These are phyloP conservation scores for Shiraia bambusicola DNA, from an alignment of 2,329 filamentous ascomycete genomes.

Conservation along the genomic window DNA sequence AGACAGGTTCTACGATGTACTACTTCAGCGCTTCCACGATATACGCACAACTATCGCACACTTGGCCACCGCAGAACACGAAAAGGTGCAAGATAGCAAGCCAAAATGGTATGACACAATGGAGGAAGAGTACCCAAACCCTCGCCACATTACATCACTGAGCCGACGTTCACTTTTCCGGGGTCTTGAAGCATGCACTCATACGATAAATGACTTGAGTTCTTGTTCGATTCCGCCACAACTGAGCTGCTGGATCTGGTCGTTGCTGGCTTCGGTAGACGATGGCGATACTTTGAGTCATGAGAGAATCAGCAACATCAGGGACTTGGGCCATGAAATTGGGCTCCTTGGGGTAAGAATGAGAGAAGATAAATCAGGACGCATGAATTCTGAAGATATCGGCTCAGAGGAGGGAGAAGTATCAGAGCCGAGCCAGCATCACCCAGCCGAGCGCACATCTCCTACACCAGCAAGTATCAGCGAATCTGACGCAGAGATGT, in stretches of 20 bases:
- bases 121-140: constrained; percentile 46
- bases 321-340: constrained; percentile 78
- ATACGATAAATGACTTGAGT: constrained; percentile 59
- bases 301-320: constrained; percentile 71
- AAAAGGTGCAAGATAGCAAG: constrained; percentile 33
- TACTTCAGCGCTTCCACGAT: constrained; percentile 65
- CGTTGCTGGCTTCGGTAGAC: constrained; percentile 72
- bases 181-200: constrained; percentile 61
- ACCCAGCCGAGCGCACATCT: neutral
- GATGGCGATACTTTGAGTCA: constrained; percentile 74
- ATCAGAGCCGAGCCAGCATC: no score
- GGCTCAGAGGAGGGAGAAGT: constrained; percentile 1
- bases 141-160: constrained; percentile 55
- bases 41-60: constrained; percentile 63
- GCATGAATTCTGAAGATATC: constrained; percentile 2
- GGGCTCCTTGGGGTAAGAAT: constrained; percentile 56
- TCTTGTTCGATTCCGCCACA: constrained; percentile 62
- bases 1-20: constrained; percentile 66
- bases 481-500: constrained; percentile 22
- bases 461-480: constrained; percentile 2
- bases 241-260: constrained; percentile 84
- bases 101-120: constrained; percentile 36
- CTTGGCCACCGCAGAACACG: constrained; percentile 38
- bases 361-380: constrained; percentile 3
- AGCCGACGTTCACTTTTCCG: constrained; percentile 66